phyloP scores from a whole-genome alignment of 2,329 filamentous ascomycete genomes.

The Aspergillus neotritici region DNA sequence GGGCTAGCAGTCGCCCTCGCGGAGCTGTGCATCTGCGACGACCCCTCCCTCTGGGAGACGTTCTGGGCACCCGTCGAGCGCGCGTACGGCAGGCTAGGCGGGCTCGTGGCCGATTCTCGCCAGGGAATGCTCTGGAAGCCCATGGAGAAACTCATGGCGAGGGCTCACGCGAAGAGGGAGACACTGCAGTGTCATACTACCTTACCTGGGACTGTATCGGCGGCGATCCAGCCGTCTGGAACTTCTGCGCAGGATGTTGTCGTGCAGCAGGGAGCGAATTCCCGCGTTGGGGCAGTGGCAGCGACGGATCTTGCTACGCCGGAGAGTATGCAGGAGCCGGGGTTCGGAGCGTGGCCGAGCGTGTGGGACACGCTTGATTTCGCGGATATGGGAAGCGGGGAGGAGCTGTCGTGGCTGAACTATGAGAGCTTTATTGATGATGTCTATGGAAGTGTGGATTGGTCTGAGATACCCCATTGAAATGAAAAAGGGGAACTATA shows the following conservation, averaged over 20 bases:
- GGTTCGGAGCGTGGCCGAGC: constrained; percentile 14
- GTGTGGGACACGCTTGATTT: constrained; percentile 25
- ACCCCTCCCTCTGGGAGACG: constrained; percentile 16
- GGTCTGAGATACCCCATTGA: constrained; percentile 12
- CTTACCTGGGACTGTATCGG: constrained; percentile 3
- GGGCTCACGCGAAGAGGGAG: constrained; percentile 15
- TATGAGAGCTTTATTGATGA: constrained; percentile 27
- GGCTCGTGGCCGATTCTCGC: constrained; percentile 22
- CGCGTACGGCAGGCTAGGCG: constrained; percentile 19
- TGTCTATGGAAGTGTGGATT: constrained; percentile 20
- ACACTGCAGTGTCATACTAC: not conserved
- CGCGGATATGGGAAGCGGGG: constrained; percentile 3
- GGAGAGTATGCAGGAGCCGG: not conserved
- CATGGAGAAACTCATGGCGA: constrained; percentile 26
- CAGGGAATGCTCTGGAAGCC: constrained; percentile 28
- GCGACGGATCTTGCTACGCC: not conserved
- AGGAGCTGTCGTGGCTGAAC: constrained; percentile 21
- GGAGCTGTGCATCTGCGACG: constrained; percentile 27
- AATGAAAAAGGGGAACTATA: constrained; percentile 10
- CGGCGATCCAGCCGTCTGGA: not conserved
- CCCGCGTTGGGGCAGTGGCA: not conserved
- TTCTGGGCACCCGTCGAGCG: constrained; percentile 23
- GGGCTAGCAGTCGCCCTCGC: constrained; percentile 28
- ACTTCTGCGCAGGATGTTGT: not conserved
- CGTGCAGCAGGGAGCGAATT: not conserved